phyloP scores from a whole-genome alignment of 768 basidiomycete species.

The Baorangia bicolor region DNA sequence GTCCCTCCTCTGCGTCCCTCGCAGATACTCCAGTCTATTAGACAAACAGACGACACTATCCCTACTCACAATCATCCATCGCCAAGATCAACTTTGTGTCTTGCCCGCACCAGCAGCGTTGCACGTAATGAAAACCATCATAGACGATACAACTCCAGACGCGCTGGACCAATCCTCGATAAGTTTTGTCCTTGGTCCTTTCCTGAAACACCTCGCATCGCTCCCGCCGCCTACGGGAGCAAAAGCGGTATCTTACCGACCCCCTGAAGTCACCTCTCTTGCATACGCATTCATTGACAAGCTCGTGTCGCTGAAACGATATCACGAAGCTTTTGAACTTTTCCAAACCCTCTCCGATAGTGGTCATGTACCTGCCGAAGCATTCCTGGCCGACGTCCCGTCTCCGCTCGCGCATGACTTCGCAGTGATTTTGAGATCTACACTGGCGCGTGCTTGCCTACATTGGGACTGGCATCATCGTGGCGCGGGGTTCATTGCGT shows the following conservation, averaged over 20 bases:
- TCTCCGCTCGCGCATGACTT: slow-evolving; percentile 38
- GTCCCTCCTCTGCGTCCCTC: slow-evolving; percentile 26
- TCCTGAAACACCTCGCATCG: slow-evolving; percentile 29
- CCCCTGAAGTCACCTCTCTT: slow-evolving; percentile 37
- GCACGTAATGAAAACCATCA: slow-evolving; percentile 23
- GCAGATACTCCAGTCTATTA: slow-evolving; percentile 14
- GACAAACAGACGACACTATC: slow-evolving; percentile 24
- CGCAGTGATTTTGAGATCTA: slow-evolving; percentile 45
- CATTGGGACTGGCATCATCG: slow-evolving; percentile 53
- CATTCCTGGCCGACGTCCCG: slow-evolving; percentile 39
- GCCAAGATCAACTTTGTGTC: slow-evolving; percentile 9
- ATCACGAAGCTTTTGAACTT: slow-evolving; percentile 42
- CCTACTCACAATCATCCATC: slow-evolving; percentile 20
- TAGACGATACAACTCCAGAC: slow-evolving; percentile 13
- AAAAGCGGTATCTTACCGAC: slow-evolving; percentile 35
- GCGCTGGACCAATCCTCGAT: slow-evolving; percentile 23
- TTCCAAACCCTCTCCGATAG: slow-evolving; percentile 49
- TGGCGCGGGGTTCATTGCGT: slow-evolving; percentile 40
- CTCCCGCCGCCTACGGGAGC: slow-evolving; percentile 29
- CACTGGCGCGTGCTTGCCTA: slow-evolving; percentile 51
- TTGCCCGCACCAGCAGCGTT: slow-evolving; percentile 14
- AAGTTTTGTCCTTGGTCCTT: slow-evolving; percentile 30
- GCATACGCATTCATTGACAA: slow-evolving; percentile 46
- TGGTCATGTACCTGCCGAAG: slow-evolving; percentile 46
- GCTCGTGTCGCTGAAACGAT: slow-evolving; percentile 37